These are phyloP conservation scores for Magnolia kwangsiensis DNA, from an alignment of 164 flowering plant species.

Conservation along the genomic window DNA sequence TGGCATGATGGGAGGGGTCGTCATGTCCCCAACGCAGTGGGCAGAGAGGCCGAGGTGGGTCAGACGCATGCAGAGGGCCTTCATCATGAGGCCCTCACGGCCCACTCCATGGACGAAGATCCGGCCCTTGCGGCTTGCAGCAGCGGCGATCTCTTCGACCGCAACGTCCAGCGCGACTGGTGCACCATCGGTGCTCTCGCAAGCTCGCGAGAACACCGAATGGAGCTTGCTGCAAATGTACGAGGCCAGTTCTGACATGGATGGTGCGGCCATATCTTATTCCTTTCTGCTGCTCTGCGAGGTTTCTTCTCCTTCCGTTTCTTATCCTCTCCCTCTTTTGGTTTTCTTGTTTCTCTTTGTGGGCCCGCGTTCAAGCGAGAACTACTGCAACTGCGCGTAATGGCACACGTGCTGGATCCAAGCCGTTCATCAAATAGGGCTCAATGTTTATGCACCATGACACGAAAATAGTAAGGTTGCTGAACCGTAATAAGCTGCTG, in stretches of 20 bases:
- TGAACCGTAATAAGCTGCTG: too few relatives aligned
- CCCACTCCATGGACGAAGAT: slow-evolving; percentile 90
- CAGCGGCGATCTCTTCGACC: slow-evolving; percentile 44
- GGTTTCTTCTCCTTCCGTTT: not conserved
- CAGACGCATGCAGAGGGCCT: slow-evolving; percentile 83
- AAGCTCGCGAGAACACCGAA: slow-evolving; percentile 53
- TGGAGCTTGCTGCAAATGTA: slow-evolving; percentile 65
- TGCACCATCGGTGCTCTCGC: slow-evolving; percentile 7
- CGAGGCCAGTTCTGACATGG: slow-evolving; percentile 45
- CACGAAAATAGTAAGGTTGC: too few relatives aligned
- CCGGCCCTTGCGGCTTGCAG: slow-evolving; percentile 37
- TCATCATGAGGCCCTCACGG: slow-evolving; percentile 90
- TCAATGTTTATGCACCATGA: too few relatives aligned
- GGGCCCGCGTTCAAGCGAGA: too few relatives aligned
- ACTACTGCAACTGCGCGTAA: too few relatives aligned
- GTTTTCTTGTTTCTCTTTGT: not conserved
- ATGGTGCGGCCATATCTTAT: slow-evolving; percentile 16
- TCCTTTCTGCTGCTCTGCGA: not conserved
- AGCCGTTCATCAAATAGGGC: too few relatives aligned
- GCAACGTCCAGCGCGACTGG: slow-evolving; percentile 42
- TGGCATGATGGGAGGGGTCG: slow-evolving; percentile 72
- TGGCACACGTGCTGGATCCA: too few relatives aligned
- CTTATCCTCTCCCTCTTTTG: not conserved
- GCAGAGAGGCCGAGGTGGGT: slow-evolving; percentile 75
- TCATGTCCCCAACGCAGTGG: slow-evolving; percentile 85